These are phyloP conservation scores for Botrytis byssoidea DNA, from an alignment of 2,329 filamentous ascomycete species.

Conservation along the genomic window DNA sequence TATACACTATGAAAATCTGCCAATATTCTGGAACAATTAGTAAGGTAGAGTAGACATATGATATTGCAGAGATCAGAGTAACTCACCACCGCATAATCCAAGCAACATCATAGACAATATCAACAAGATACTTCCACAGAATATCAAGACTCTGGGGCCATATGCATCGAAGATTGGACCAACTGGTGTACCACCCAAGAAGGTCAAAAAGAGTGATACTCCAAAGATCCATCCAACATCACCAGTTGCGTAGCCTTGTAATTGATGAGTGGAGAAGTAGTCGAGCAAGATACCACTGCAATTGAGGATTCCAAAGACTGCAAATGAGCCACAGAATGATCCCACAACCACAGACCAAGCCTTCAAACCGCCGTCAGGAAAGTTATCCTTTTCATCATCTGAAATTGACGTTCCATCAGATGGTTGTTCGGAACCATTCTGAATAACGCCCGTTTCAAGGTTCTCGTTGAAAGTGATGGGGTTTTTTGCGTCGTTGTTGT, in stretches of 20 bases:
- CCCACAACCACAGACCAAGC: conserved; percentile 68
- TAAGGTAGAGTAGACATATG: neutral
- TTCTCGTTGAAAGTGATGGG: neutral
- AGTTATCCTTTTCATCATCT: conserved; percentile 41
- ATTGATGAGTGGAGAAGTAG: conserved; percentile 60
- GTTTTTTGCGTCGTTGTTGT: neutral
- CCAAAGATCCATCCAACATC: conserved; percentile 59
- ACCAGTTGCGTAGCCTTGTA: conserved; percentile 55
- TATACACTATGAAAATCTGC: conserved; percentile 68
- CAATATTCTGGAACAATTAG: conserved; percentile 51
- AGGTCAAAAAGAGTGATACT: conserved; percentile 65
- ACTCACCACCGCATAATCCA: conserved; percentile 54
- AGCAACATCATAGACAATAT: conserved; percentile 48
- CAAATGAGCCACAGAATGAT: conserved; percentile 60
- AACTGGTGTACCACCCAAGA: conserved; percentile 66
- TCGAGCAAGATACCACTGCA: conserved; percentile 48
- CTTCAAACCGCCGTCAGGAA: conserved; percentile 64
- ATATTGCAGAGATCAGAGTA: neutral
- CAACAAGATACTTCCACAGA: conserved; percentile 35
- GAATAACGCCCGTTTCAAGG: conserved; percentile 24
- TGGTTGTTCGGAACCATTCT: conserved; percentile 18
- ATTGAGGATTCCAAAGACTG: conserved; percentile 63
- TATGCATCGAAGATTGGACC: conserved; percentile 69
- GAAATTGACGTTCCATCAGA: conserved; percentile 25
- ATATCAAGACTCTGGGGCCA: conserved; percentile 51